Base-by-base conservation (phyloP, 129 eudicot species). In the Saposhnikovia divaricata region DNA sequence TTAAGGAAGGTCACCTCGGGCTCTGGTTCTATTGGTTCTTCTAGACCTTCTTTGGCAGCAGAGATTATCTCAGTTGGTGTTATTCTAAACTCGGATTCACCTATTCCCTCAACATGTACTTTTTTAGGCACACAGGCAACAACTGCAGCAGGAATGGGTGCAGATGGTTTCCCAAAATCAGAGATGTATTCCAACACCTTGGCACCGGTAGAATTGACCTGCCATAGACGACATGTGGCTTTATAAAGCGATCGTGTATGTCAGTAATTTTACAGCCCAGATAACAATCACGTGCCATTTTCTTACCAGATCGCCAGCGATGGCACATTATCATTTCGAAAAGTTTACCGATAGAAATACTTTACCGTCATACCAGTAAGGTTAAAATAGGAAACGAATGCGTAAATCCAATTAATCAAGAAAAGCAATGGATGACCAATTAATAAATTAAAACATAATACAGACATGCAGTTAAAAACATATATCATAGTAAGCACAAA, bases 81-180 rank as follows among this genome's bases (percentile, higher is more conserved):
- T 85, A 96, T 96, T 82, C 85, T 86, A 86, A 96, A 90, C 78
- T 92, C 99, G 21, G 93, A 78, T 86, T 96, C 98, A 38, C 98
- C 99, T 66, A 59, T 63, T 53, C 89, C 99, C 78, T 96, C 99
- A 51, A 89, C 82, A 79, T 92, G 96, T 48, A 92, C 92, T 82
- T 87, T 90, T 77, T 82, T 89, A 34, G 99, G 98, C 77, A 96
- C 97, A 88, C 99, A 96, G 31, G 98, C 97, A 88, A 96, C 99
- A 77, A 96, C 86, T 43, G 98, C 98, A 78, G 99, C 93, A 57
- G 99, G 98, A 73, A 86, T 83, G 4, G 99, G 99, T 73, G 99
- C 99, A 84, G 94, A 90, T 79, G 89, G 89, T 80, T 90, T 89
- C 72, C 99, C 98, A 85, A 82, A 92, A 85, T 96, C 97, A 80